phyloP scores from a whole-genome alignment of 352 stramenopile species.

The Phytophthora palmivora region DNA sequence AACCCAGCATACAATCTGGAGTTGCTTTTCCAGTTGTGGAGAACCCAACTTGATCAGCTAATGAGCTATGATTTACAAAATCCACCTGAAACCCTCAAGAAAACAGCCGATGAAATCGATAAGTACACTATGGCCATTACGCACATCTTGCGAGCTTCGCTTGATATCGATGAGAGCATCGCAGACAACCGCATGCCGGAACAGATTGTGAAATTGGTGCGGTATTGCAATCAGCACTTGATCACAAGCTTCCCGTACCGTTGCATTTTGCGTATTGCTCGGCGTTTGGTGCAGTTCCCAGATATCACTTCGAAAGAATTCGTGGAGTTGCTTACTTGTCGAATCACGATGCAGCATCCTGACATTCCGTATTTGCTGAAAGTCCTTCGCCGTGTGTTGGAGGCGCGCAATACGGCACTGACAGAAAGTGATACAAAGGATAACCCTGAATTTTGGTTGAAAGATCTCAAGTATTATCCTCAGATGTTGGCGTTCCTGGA shows the following conservation, averaged over 20 bases:
- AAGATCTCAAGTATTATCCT: constrained; percentile 72
- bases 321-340: constrained; percentile 74
- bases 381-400: constrained; percentile 73
- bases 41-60: constrained; percentile 57
- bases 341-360: constrained; percentile 70
- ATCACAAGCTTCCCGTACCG: constrained; percentile 80
- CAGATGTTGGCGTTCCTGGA: constrained; percentile 70
- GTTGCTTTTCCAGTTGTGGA: constrained; percentile 78
- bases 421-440: constrained; percentile 41
- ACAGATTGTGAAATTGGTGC: constrained; percentile 81
- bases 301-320: constrained; percentile 76
- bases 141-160: constrained; percentile 67
- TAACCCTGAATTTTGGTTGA: constrained; percentile 54
- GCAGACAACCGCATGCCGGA: constrained; percentile 68
- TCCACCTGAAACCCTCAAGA: constrained; percentile 56
- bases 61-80: constrained; percentile 74
- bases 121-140: constrained; percentile 77
- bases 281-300: constrained; percentile 69
- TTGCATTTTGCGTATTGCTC: constrained; percentile 66
- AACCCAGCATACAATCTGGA: constrained; percentile 84
- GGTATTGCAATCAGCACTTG: constrained; percentile 73
- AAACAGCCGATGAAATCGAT: constrained; percentile 61
- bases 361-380: constrained; percentile 79
- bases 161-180: constrained; percentile 78
- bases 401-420: constrained; percentile 52